phyloP scores from a whole-genome alignment of 805 yeast species.

The Candida nitratophila region DNA sequence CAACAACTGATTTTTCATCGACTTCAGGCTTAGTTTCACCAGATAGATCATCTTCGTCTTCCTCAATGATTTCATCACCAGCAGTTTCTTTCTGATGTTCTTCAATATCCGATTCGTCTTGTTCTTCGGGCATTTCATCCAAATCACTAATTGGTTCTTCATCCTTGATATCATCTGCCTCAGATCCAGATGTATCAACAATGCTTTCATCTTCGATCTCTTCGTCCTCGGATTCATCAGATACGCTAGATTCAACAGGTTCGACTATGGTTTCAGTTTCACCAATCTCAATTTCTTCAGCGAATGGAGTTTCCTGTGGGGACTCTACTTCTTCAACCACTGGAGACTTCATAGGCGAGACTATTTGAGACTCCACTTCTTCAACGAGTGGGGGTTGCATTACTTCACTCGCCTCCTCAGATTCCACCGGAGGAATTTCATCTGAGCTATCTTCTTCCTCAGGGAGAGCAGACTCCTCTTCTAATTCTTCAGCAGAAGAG shows the following conservation, averaged over 20 bases:
- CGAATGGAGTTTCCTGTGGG: no score
- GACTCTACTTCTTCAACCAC: constrained; percentile 3
- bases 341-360: no score
- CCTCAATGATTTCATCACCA: not conserved
- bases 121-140: not conserved
- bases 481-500: not conserved
- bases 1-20: not conserved
- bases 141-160: not conserved
- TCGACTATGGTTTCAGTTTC: no score
- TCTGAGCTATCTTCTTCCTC: constrained; percentile 7
- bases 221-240: constrained; percentile 1
- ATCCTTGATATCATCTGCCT: not conserved
- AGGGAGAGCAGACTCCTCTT: not conserved
- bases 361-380: no score
- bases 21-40: not conserved
- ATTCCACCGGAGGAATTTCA: constrained; percentile 11
- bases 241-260: not conserved
- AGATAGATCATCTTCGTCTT: not conserved
- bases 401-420: constrained; percentile 9
- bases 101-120: not conserved
- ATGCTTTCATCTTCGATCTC: not conserved
- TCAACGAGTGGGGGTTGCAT: no score
- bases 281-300: not conserved
- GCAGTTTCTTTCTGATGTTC: no score
- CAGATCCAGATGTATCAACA: not conserved